Conservation (phyloP, 2,329 filamentous ascomycete genomes). For the Penicillium rolfsii region DNA sequence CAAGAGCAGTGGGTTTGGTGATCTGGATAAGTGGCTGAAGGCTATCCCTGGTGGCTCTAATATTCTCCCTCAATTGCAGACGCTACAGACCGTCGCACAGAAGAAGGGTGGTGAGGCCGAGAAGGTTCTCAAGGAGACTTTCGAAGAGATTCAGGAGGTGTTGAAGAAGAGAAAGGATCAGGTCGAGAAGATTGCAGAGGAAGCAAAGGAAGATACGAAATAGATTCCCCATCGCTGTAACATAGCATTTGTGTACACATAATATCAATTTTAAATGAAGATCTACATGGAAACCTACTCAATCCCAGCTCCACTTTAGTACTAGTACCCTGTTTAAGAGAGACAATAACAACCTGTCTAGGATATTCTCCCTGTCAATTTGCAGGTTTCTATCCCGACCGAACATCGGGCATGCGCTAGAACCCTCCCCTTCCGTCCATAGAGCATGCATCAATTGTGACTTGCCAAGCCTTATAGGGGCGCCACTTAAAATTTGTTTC, state of each 20-base stretch:
- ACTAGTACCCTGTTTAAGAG: no score
- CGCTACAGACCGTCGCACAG: slow-evolving; percentile 66
- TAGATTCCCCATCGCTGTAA: not conserved
- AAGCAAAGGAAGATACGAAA: slow-evolving; percentile 22
- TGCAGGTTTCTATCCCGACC: not conserved
- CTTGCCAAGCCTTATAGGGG: not conserved
- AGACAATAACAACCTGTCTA: not conserved
- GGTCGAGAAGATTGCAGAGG: slow-evolving; percentile 26
- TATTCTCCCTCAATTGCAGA: slow-evolving; percentile 67
- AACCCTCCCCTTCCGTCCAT: not conserved
- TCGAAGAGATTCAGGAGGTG: slow-evolving; percentile 43
- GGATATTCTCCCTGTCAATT: not conserved
- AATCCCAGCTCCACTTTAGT: no score
- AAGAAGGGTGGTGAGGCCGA: slow-evolving; percentile 72
- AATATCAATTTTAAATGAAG: not conserved
- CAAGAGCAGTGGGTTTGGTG: slow-evolving; percentile 56
- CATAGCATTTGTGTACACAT: not conserved
- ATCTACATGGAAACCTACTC: not conserved
- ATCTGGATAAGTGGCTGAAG: slow-evolving; percentile 65
- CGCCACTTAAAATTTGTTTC: not conserved
- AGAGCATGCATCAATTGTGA: not conserved
- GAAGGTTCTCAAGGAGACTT: slow-evolving; percentile 67
- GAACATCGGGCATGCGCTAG: not conserved
- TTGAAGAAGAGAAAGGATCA: slow-evolving; percentile 27
- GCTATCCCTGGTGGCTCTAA: slow-evolving; percentile 67